These are phyloP conservation scores for Boletales sp. DNA, from an alignment of 768 basidiomycete species.

Conservation along the genomic window DNA sequence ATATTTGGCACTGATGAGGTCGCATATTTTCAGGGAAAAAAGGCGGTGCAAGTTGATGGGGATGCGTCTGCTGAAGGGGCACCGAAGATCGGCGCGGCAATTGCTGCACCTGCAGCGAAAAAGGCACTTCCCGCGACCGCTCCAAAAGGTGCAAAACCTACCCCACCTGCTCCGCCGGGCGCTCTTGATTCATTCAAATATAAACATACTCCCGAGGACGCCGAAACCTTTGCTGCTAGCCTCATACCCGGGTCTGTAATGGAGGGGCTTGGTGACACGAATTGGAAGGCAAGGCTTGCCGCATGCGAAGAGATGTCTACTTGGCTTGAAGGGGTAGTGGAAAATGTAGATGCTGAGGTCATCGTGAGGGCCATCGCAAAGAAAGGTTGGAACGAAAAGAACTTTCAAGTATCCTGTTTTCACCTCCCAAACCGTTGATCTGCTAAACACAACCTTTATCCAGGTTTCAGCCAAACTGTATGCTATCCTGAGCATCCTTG, in stretches of 20 bases:
- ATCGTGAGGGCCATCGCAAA: conserved; percentile 84
- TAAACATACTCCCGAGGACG: conserved; percentile 89
- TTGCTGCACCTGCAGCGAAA: conserved; percentile 36
- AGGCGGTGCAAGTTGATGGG: conserved; percentile 38
- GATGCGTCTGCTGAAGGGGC: conserved; percentile 14
- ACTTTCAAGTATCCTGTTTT: conserved; percentile 73
- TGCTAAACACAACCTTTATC: conserved; percentile 7
- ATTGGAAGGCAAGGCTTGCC: conserved; percentile 91
- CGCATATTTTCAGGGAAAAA: conserved; percentile 46
- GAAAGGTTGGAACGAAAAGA: conserved; percentile 98
- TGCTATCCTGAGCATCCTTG: conserved; percentile 66
- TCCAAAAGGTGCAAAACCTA: conserved; percentile 45
- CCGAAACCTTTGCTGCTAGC: conserved; percentile 72
- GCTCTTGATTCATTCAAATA: conserved; percentile 84
- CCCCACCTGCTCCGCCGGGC: conserved; percentile 46
- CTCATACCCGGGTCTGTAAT: conserved; percentile 68
- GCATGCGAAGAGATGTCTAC: conserved; percentile 80
- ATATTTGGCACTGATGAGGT: conserved; percentile 1
- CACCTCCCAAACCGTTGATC: neutral
- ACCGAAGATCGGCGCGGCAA: conserved; percentile 22
- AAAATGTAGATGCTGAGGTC: conserved; percentile 80
- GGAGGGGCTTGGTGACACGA: conserved; percentile 74
- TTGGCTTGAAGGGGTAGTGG: conserved; percentile 74
- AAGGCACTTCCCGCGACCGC: conserved; percentile 40
- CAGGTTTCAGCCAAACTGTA: conserved; percentile 93